Base-by-base conservation (phyloP, 305 asterid genomes). In the Plantago lanceolata region DNA sequence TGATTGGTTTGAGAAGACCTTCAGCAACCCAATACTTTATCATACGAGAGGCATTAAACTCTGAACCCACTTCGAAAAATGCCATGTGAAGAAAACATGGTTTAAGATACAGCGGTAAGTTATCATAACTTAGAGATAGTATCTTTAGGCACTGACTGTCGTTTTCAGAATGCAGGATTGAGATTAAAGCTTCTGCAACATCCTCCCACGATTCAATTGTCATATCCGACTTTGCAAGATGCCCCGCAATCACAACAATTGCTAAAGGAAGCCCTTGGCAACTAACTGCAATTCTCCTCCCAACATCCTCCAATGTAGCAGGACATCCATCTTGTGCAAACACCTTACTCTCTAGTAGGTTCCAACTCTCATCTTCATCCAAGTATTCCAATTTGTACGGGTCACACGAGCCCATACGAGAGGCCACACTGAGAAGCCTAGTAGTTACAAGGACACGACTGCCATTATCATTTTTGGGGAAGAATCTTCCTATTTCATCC, bases 211-310 rank as follows among this genome's bases (percentile, higher is more conserved):
- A 24, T 14, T 24, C 59, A 0, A 3, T 53, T 24, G 59, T 24
- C 59, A 53, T 53, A 17, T 53, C 59, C 9, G 59, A 53, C 37
- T 24, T 53, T 53, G 19, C 37, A 53, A 53, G 59, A 21, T 21
- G 59, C n/a, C 59, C 59, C 8, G 59, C 59, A 17, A 33, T 5
- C 8, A 37, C 13, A 1, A 37, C 45, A 40, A 40, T 40, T 40
- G 45, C 45, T 40, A 40, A 11, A 12, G 45, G 44, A 1, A 40
- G 15, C 3, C 45, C 45, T 11, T 40, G 13, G 45, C 45, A 40
- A 40, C 45, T 11, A 2, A 9, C 13, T 0, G 45, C 45, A 9
- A 40, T 40, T 11, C 18, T 55, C 19, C 12, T 55, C 43, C 59
- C 59, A 55, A 26, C 4, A 55, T 26, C 13, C 59, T 55, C 59